Conservation (phyloP, 1,284 basidiomycete genomes). For the Rhodotorula sp. region DNA sequence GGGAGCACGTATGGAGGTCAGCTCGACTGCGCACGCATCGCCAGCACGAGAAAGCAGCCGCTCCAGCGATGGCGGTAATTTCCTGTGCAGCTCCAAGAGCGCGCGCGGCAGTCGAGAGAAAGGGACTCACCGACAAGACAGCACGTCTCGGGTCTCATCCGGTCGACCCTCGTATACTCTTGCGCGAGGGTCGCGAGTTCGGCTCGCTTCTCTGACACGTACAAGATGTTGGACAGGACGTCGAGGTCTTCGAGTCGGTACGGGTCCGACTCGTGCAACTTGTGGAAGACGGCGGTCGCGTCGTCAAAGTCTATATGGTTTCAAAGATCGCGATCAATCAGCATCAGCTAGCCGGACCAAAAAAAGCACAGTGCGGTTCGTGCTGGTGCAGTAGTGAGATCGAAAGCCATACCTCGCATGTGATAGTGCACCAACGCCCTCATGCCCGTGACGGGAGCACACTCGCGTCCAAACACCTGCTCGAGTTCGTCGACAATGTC, state of each 20-base stretch:
- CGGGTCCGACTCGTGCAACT: slow-evolving; percentile 76
- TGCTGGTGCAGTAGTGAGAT: background rate
- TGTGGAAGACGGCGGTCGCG: slow-evolving; percentile 79
- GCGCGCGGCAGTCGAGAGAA: too few relatives aligned
- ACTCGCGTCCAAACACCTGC: slow-evolving; percentile 71
- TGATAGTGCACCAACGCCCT: slow-evolving; percentile 86
- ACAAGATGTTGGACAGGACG: slow-evolving; percentile 94
- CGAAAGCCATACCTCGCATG: slow-evolving; percentile 65
- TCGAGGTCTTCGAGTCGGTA: slow-evolving; percentile 93
- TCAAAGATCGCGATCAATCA: too few relatives aligned
- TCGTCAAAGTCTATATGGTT: slow-evolving; percentile 70
- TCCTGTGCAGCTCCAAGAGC: too few relatives aligned
- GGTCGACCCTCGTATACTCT: slow-evolving; percentile 80
- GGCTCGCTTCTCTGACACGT: slow-evolving; percentile 84
- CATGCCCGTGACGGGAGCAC: slow-evolving; percentile 80
- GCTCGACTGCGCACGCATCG: background rate
- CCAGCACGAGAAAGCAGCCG: background rate
- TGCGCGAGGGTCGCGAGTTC: slow-evolving; percentile 91
- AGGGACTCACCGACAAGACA: slow-evolving; percentile 77
- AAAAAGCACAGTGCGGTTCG: background rate
- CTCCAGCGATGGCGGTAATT: too few relatives aligned
- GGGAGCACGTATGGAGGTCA: background rate
- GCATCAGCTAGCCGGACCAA: slow-evolving; percentile 17
- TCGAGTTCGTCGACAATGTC: slow-evolving; percentile 73
- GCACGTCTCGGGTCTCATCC: slow-evolving; percentile 90